Evolutionary conservation across 148 eudicot genomes (phyloP), one percentile per base, ranked within the genome.

Genomic region (Heliamphora exappendiculata): DNA sequence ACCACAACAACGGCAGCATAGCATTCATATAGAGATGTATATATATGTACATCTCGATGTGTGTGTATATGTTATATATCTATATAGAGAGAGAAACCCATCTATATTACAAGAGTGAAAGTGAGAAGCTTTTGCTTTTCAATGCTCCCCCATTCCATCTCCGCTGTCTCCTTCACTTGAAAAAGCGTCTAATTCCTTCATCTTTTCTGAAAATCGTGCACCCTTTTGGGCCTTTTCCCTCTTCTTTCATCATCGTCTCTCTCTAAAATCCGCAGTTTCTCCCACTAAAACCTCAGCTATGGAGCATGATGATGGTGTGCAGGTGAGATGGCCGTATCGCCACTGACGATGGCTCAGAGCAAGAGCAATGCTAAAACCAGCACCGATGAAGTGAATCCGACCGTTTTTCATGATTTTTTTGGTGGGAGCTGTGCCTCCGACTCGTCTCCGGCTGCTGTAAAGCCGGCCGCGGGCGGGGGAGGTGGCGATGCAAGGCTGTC

Each of bases 401-500:
- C 90, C 11, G 65, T 84, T 76, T 88, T 91, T 57, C 96, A 88
- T 79, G 93, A 89, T 77, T 88, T 89, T 75, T 73, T 91, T 22
- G 85, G 86, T 69, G 51, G 80, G 70, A 82, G 74, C 55, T 81
- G 66, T 47, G 66, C 65, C 62, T 79, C 81, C 20, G 86, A 79
- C 45, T 82, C 78, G 24, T 65, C 80, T 59, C 81, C 79, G 58
- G 76, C 77, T 20, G 68, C 76, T 24, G 84, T 57, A n/a, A 70
- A 54, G 44, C 65, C 49, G 69, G 55, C 70, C n/a, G 49, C 54
- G n/a, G 7, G 51, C 51, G 49, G 22, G 1, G 22, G 8, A 0
- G 85, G 70, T 45, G 71, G 78, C 34, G 86, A 36, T 58, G 82
- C 42, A 74, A 66, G 57, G 76, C 50, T 53, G 77, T 24, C 81